These are phyloP conservation scores for Catunica adiposa DNA, from an alignment of 2,329 filamentous ascomycete species.

Conservation along the genomic window DNA sequence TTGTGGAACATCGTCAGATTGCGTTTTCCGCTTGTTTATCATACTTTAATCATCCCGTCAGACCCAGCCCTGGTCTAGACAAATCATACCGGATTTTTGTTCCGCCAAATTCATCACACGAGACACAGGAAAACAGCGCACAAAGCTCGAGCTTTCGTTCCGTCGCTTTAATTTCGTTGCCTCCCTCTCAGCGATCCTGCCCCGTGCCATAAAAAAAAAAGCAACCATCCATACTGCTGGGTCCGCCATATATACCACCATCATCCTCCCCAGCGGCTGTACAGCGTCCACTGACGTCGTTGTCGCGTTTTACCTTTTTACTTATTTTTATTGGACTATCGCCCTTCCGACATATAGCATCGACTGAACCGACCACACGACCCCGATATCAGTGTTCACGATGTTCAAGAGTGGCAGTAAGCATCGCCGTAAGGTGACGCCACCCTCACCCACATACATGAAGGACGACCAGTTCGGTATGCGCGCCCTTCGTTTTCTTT, in stretches of 20 bases:
- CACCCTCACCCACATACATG: constrained; percentile 48
- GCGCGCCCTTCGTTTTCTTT: constrained; percentile 14
- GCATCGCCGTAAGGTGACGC: constrained; percentile 35
- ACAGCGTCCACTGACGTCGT: constrained; percentile 1
- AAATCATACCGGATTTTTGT: neutral
- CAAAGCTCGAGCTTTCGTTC: constrained; percentile 1
- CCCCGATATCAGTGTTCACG: constrained; percentile 4
- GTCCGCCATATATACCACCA: neutral
- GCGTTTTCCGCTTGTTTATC: neutral
- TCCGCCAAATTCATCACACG: constrained; percentile 1
- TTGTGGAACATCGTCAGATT: constrained; percentile 1
- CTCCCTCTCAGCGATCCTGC: neutral
- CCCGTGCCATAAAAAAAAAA: neutral
- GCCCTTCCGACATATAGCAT: neutral
- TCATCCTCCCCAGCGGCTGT: neutral
- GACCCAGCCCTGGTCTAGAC: neutral
- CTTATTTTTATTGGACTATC: neutral
- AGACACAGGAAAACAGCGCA: constrained; percentile 1
- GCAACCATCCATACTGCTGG: neutral
- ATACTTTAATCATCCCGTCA: neutral
- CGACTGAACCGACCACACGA: constrained; percentile 2
- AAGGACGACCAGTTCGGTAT: constrained; percentile 50
- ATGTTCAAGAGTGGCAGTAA: constrained; percentile 16
- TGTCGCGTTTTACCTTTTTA: neutral
- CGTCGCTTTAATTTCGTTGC: constrained; percentile 5